These are phyloP conservation scores for Epichloe typhina DNA, from an alignment of 2,329 filamentous ascomycete species.

Conservation along the genomic window DNA sequence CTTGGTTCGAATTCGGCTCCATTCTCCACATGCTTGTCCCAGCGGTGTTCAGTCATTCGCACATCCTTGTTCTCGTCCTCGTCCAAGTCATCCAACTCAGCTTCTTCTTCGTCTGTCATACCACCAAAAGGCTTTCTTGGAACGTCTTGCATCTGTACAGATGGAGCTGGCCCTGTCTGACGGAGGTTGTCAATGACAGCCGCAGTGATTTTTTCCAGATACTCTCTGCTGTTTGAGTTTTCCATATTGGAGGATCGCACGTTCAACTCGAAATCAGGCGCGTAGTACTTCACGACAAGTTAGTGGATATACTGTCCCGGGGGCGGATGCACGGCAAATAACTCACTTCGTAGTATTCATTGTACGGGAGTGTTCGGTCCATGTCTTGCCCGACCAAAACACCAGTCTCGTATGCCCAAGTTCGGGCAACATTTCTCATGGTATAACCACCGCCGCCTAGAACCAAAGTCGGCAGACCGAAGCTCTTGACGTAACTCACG, in stretches of 20 bases:
- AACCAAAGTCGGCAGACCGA: constrained; percentile 75
- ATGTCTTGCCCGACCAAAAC: constrained; percentile 75
- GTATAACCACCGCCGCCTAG: constrained; percentile 95
- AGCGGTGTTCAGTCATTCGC: constrained; percentile 67
- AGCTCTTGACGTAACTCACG: constrained; percentile 80
- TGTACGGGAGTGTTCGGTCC: constrained; percentile 75
- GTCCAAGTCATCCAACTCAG: constrained; percentile 55
- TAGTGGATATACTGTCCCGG: constrained; percentile 6
- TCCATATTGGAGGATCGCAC: constrained; percentile 81
- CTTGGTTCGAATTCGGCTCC: constrained; percentile 78
- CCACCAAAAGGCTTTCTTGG: constrained; percentile 48
- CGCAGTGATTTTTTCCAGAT: constrained; percentile 69
- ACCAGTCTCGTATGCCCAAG: constrained; percentile 95
- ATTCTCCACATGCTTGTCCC: constrained; percentile 65
- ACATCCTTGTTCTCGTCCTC: constrained; percentile 78
- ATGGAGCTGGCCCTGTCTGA: constrained; percentile 75
- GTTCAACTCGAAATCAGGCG: constrained; percentile 79
- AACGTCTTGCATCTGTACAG: constrained; percentile 78
- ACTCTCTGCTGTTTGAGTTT: constrained; percentile 75
- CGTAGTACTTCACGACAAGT: constrained; percentile 60
- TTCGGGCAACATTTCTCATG: constrained; percentile 89
- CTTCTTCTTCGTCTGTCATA: constrained; percentile 54
- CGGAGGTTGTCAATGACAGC: constrained; percentile 76
- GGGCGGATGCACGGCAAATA: neutral
- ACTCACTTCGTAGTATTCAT: constrained; percentile 77